phyloP scores from a whole-genome alignment of 163 green algal species.

The Smithsoniella earleae region DNA sequence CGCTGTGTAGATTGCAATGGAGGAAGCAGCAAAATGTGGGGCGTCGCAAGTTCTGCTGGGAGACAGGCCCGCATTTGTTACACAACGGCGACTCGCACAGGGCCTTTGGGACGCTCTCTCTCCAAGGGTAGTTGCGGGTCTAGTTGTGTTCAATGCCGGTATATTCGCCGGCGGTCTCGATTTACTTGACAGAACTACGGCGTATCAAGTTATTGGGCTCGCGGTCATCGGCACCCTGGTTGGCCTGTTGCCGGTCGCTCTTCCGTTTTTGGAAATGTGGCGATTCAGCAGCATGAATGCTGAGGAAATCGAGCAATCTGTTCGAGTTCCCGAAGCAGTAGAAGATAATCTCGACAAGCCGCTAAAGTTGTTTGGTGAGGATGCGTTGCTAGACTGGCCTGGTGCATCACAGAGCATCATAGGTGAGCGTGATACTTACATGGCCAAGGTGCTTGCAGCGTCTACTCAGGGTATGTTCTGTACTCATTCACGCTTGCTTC shows the following conservation, averaged over 20 bases:
- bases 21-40: slow-evolving; percentile 42
- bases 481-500: slow-evolving; percentile 14
- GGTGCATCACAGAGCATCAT: slow-evolving; percentile 64
- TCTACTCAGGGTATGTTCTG: slow-evolving; percentile 39
- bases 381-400: slow-evolving; percentile 75
- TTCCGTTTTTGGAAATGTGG: slow-evolving; percentile 57
- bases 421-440: slow-evolving; percentile 63
- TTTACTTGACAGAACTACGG: slow-evolving; percentile 20
- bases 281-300: slow-evolving; percentile 45
- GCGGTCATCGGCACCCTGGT: slow-evolving; percentile 35
- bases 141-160: slow-evolving; percentile 14
- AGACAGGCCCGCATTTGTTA: slow-evolving; percentile 50
- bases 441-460: slow-evolving; percentile 57
- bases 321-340: slow-evolving; percentile 51
- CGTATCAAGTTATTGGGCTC: slow-evolving; percentile 33
- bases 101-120: slow-evolving; percentile 37
- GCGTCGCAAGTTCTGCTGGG: slow-evolving; percentile 52
- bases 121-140: background rate
- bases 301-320: slow-evolving; percentile 68
- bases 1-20: slow-evolving; percentile 48
- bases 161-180: slow-evolving; percentile 31
- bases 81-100: slow-evolving; percentile 42
- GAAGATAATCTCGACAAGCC: slow-evolving; percentile 34
- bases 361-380: slow-evolving; percentile 69
- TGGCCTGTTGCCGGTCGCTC: slow-evolving; percentile 52